Base-by-base conservation (phyloP, 2,329 filamentous ascomycete genomes). In the Tolypocladium inflatum region DNA sequence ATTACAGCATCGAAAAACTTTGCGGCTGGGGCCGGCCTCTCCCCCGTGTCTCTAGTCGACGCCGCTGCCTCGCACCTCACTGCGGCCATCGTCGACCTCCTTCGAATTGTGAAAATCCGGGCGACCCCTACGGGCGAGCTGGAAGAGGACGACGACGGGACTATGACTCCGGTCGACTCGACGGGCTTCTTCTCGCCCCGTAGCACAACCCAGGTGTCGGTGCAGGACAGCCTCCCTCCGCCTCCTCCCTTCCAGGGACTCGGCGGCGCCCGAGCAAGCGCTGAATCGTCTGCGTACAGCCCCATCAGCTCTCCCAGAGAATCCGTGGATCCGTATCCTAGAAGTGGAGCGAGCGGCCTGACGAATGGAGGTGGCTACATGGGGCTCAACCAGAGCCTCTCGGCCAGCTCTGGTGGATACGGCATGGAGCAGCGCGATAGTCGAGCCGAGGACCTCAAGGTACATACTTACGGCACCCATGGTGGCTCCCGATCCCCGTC, bases 1-100 rank as follows among this genome's bases (percentile, higher is more conserved):
- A 97, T 97, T 67, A 97, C 93, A 2, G 91, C 93, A 1, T 88
- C 90, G 39, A 96, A 95, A 76, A 96, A 96, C 68, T 96, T 94
- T 71, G 87, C 89, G 39, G 82, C 84, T 13, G 87, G 91, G 0
- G 86, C 84, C 23, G 94, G 94, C 37, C 82, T 99, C 38, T 93
- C 91, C 1, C 94, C 94, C 0, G 88, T 99, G n/a, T 96, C 91
- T 7, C 76, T 99, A 3, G 79, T 99, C 26, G 94, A 99, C 71
- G 94, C 93, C 4, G 93, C 94, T 2, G 91, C 93, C 9, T 94
- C 90, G 30, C 91, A 99, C 73, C 80, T 97, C 41, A 90, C 91
- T 1, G 86, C 89, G 5, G 86, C 92, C 2, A 81, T 97, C 30
- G 86, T 99, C 23, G 92, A 97, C 66, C 80, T 97, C 17, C 80